A percentile compares a stretch with the other conserved stretches of the same genome.
phyloP scores from a whole-genome alignment of 129 eudicot genomes.

The Tagetes erecta region DNA sequence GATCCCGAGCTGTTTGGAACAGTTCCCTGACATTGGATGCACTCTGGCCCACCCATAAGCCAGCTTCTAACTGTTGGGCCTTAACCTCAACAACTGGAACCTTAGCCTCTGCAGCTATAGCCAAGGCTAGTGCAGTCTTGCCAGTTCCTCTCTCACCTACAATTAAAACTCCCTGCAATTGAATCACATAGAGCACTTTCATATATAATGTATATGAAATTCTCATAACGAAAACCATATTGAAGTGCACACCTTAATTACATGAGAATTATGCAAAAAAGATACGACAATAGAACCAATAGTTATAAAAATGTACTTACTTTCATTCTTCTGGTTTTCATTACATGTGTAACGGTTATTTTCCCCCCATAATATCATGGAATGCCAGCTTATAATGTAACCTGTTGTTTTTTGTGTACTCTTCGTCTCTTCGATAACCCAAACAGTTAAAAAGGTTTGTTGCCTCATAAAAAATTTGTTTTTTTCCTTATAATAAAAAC shows the following conservation, averaged over 20 bases:
- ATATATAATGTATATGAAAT: constrained; percentile 1
- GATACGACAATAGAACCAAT: constrained; percentile 1
- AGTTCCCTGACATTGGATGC: constrained; percentile 92
- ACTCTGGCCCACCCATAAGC: constrained; percentile 89
- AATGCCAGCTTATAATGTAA: background rate
- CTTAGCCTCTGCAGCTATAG: constrained; percentile 94
- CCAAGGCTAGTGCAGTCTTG: constrained; percentile 86
- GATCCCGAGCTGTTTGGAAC: constrained; percentile 90
- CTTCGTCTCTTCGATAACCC: background rate
- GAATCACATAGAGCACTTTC: constrained; percentile 14
- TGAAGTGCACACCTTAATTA: constrained; percentile 20
- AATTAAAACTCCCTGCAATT: constrained; percentile 87
- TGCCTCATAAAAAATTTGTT: background rate
- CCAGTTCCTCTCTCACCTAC: constrained; percentile 96
- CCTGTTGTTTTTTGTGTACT: background rate
- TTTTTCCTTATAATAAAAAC: background rate
- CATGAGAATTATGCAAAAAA: constrained; percentile 10
- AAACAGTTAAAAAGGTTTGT: background rate
- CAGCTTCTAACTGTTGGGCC: constrained; percentile 80
- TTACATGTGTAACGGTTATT: background rate
- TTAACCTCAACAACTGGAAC: constrained; percentile 88
- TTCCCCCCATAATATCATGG: background rate
- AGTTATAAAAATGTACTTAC: background rate
- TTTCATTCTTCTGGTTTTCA: background rate
- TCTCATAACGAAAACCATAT: constrained; percentile 14